Conservation (phyloP, 441 rosid species). For the Gossypium lobatum region DNA sequence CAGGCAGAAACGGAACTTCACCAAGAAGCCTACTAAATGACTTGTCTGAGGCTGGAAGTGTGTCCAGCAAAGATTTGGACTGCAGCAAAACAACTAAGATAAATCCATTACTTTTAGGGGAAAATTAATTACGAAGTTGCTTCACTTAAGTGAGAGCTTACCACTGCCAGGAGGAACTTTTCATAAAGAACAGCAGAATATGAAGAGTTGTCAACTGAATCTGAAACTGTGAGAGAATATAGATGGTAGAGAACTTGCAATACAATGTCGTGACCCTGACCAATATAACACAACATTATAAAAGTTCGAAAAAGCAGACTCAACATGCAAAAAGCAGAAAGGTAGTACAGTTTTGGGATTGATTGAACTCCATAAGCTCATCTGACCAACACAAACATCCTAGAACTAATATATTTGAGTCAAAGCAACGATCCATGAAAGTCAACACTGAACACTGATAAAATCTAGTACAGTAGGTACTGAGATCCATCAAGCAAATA, state of each 20-base stretch:
- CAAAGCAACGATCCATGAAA: slow-evolving; percentile 1
- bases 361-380: neutral
- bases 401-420: neutral
- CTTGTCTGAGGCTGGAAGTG: slow-evolving; percentile 94
- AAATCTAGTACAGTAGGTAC: neutral
- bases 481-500: neutral
- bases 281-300: slow-evolving; percentile 18
- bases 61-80: slow-evolving; percentile 83
- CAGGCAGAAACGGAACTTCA: slow-evolving; percentile 86
- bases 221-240: slow-evolving; percentile 50
- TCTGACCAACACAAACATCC: slow-evolving; percentile 1
- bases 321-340: neutral
- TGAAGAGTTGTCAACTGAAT: slow-evolving; percentile 45
- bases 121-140: slow-evolving; percentile 14
- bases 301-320: neutral
- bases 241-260: slow-evolving; percentile 83
- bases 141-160: slow-evolving; percentile 31
- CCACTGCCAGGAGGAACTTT: slow-evolving; percentile 83
- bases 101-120: slow-evolving; percentile 25
- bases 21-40: slow-evolving; percentile 94
- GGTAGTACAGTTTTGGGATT: neutral
- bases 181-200: slow-evolving; percentile 61
- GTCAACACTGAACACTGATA: neutral
- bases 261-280: slow-evolving; percentile 95
- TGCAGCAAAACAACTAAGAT: slow-evolving; percentile 33